Conservation (phyloP, 257 asterid species). For the Ligustrum vulgare region DNA sequence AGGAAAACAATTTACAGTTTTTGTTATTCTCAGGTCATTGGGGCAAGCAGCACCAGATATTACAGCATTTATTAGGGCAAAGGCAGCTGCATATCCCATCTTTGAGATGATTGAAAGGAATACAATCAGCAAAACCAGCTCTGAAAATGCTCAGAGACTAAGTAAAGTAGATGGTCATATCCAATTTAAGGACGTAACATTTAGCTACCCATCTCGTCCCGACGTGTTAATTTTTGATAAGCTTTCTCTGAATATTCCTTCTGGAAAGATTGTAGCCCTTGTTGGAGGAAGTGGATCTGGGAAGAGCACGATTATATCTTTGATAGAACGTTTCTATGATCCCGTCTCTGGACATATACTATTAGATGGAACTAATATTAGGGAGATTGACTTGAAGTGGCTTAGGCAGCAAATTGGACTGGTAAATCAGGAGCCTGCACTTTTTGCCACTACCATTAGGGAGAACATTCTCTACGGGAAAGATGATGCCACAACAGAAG, state of each 20-base stretch:
- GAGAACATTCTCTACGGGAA: conserved; percentile 90
- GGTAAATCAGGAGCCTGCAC: conserved; percentile 95
- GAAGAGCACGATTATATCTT: conserved; percentile 87
- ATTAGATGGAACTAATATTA: conserved; percentile 67
- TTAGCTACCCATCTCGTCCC: conserved; percentile 89
- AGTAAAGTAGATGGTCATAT: conserved; percentile 76
- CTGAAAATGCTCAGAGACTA: conserved; percentile 46
- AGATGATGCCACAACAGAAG: conserved; percentile 69
- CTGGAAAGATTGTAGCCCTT: conserved; percentile 88
- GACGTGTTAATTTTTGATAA: conserved; percentile 68
- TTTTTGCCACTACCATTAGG: conserved; percentile 81
- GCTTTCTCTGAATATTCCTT: conserved; percentile 68
- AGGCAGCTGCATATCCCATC: conserved; percentile 85
- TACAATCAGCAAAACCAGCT: conserved; percentile 47
- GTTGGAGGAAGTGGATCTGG: conserved; percentile 99
- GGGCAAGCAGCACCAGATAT: conserved; percentile 94
- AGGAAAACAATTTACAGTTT: not conserved
- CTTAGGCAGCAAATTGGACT: conserved; percentile 82
- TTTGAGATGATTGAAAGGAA: conserved; percentile 87
- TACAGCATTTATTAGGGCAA: conserved; percentile 86
- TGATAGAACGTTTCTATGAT: conserved; percentile 92
- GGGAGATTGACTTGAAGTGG: conserved; percentile 78
- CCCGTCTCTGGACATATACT: conserved; percentile 63
- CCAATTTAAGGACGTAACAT: conserved; percentile 66
- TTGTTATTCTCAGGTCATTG: conserved; percentile 55